These are phyloP conservation scores for Striga asiatica DNA, from an alignment of 257 asterid genomes.

Conservation along the genomic window DNA sequence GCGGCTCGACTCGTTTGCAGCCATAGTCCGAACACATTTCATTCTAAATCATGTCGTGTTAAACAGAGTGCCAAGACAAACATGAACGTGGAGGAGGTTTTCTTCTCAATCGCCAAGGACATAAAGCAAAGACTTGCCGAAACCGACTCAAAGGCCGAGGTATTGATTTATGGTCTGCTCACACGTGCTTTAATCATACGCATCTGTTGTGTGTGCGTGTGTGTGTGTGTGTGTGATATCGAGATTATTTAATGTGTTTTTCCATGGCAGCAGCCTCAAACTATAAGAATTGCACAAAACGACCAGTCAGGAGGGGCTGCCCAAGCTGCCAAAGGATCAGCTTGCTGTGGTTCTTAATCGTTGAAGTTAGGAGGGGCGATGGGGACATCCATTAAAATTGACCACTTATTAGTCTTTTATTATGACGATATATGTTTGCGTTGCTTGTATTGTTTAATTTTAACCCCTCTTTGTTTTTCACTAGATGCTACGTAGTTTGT, in stretches of 20 bases:
- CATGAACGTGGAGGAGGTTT: too few relatives aligned
- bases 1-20: too few relatives aligned
- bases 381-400: too few relatives aligned
- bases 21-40: too few relatives aligned
- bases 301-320: constrained; percentile 54
- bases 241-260: neutral
- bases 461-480: too few relatives aligned
- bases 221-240: neutral
- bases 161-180: constrained; percentile 1
- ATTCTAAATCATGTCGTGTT: constrained; percentile 16
- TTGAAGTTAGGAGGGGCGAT: too few relatives aligned
- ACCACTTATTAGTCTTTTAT: too few relatives aligned
- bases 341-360: constrained; percentile 73
- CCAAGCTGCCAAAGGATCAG: constrained; percentile 56
- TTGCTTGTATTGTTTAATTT: too few relatives aligned
- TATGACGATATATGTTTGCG: too few relatives aligned
- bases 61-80: constrained; percentile 95
- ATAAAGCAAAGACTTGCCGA: too few relatives aligned
- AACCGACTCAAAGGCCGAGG: constrained; percentile 75
- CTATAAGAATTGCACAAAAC: constrained; percentile 57
- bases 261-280: constrained; percentile 46
- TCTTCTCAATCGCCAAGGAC: too few relatives aligned
- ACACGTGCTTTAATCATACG: neutral
- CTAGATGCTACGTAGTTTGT: too few relatives aligned
- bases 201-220: neutral